Evolutionary conservation across 2,329 filamentous ascomycete genomes (phyloP).

Genomic region (Lasiodiplodia sp.): DNA sequence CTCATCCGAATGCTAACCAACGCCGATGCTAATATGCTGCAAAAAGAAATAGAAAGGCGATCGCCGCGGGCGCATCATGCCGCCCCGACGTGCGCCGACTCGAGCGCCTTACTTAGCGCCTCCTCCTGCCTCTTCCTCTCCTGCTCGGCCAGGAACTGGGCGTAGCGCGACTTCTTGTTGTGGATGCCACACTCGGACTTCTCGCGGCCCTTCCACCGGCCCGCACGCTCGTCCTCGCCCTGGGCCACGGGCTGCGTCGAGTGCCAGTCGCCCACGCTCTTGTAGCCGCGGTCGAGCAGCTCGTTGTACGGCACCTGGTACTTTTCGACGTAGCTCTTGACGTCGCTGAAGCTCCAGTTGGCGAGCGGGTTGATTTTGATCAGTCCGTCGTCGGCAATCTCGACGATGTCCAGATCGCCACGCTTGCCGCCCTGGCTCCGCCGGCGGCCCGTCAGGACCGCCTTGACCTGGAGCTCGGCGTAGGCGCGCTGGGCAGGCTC

Average conservation of each 20-base stretch:
- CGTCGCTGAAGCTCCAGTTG: constrained; percentile 91
- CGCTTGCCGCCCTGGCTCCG: constrained; percentile 93
- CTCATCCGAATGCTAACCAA: constrained; percentile 34
- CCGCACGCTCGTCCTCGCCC: constrained; percentile 93
- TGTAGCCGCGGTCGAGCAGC: constrained; percentile 92
- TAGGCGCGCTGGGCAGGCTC: constrained; percentile 95
- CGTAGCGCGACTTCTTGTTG: constrained; percentile 95
- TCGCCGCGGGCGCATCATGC: constrained; percentile 8
- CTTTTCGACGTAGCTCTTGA: constrained; percentile 84
- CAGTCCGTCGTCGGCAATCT: constrained; percentile 88
- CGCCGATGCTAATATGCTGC: constrained; percentile 42
- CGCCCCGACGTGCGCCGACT: constrained; percentile 27
- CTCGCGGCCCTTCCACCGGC: constrained; percentile 92
- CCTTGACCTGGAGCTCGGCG: constrained; percentile 82
- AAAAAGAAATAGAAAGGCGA: constrained; percentile 27
- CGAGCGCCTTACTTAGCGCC: constrained; percentile 29
- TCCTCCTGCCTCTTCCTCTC: constrained; percentile 64
- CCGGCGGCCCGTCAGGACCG: constrained; percentile 89
- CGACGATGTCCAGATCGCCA: constrained; percentile 87
- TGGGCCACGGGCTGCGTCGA: constrained; percentile 88
- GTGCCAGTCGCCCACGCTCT: constrained; percentile 98
- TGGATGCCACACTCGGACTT: constrained; percentile 99
- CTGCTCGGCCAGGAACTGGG: constrained; percentile 79
- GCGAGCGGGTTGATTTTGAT: constrained; percentile 98
- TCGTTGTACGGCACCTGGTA: constrained; percentile 93